Base-by-base conservation (phyloP, 495 filamentous ascomycete species). In the Neurospora pannonica region DNA sequence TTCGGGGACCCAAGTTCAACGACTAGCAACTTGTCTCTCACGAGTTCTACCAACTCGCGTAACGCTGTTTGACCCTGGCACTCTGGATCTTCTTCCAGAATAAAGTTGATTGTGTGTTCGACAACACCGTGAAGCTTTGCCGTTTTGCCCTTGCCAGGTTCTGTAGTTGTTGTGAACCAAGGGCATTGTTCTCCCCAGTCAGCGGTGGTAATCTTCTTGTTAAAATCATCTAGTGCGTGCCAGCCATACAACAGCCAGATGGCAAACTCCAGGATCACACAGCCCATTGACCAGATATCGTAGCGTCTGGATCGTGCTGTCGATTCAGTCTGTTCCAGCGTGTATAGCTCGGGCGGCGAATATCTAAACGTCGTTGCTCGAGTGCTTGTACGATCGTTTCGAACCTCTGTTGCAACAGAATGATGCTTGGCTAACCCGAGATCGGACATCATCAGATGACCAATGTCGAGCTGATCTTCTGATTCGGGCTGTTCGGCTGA, bases 211-310 rank as follows among this genome's bases (percentile, higher is more conserved):
- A 76, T 73, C n/a, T 71, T 39, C 9, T 1, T 9, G 73, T 76
- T 74, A 69, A 84, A 82, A 2, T 34, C 69, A 1, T 38, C 8
- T 0, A 83, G 72, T 2, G 28, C 73, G 0, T 76, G 62, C 13
- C 37, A 70, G 37, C 82, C 82, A 46, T 81, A 81, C 0, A 84
- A 73, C 28, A 84, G 40, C 82, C 82, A 83, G 28, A 84, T 75
- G 38, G 81, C 71, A 38, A 79, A 75, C 74, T 84, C 82, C 9
- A 83, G 70, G 21, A 74, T 77, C 28, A 84, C 75, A 70, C 83
- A 84, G 4, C 83, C 83, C 69, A 84, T 78, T 3, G 81, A 81
- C 83, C 82, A 84, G 11, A 83, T 81, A 43, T 84, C 82, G 48
- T 81, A 83, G 19, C 37, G 28, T 21, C 70, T 46, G 24, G 42